Conservation (phyloP, 495 filamentous ascomycete species). For the Aspergillus baeticus region DNA sequence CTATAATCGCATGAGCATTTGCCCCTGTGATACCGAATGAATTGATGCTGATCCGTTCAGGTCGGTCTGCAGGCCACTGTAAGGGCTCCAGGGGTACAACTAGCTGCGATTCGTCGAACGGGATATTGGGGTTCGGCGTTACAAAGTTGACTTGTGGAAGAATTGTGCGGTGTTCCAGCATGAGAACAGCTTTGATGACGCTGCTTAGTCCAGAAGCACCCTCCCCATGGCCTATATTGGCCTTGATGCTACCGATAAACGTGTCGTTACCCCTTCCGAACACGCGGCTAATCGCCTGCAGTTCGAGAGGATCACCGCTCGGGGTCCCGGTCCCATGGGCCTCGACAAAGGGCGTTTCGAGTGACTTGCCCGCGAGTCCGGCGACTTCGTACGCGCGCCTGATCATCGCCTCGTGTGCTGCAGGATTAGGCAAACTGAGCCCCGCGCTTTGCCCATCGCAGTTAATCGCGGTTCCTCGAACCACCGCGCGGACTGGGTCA, state of each 20-base stretch:
- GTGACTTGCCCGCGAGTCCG: conserved; percentile 9
- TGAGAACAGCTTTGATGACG: conserved; percentile 55
- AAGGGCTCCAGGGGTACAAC: neutral
- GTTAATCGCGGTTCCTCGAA: neutral
- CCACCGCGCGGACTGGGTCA: neutral
- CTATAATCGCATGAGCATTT: conserved; percentile 18
- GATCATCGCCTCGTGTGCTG: neutral
- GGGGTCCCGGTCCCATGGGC: conserved; percentile 40
- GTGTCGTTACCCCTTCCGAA: conserved; percentile 26
- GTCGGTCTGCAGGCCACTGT: neutral
- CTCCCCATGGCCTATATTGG: conserved; percentile 52
- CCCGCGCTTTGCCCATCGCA: neutral
- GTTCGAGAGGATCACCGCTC: conserved; percentile 41
- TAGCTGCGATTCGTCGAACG: neutral
- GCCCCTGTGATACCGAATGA: neutral
- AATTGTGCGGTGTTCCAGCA: conserved; percentile 47
- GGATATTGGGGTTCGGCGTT: conserved; percentile 4
- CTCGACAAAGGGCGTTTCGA: conserved; percentile 25
- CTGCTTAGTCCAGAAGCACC: conserved; percentile 54
- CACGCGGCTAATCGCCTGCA: conserved; percentile 39
- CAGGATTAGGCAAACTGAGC: neutral
- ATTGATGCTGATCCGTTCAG: conserved; percentile 7
- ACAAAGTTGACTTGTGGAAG: conserved; percentile 42
- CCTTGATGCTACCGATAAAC: conserved; percentile 38
- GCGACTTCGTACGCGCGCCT: conserved; percentile 28